phyloP scores from a whole-genome alignment of 2,329 filamentous ascomycete species.

The Aureobasidium sp. region DNA sequence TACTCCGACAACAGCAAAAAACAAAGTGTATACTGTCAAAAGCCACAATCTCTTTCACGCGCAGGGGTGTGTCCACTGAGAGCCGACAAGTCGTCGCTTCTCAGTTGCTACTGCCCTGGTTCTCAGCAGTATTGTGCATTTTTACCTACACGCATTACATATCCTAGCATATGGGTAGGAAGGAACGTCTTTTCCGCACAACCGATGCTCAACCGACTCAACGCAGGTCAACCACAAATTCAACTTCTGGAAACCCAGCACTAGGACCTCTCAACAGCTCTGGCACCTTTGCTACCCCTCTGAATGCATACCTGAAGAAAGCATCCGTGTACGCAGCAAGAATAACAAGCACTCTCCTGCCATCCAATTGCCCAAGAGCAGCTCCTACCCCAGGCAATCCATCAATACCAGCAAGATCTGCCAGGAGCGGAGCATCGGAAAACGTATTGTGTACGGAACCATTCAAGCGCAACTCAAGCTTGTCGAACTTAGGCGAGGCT shows the following conservation, averaged over 20 bases:
- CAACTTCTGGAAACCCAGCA: neutral
- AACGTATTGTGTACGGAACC: neutral
- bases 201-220: neutral
- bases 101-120: too few relatives aligned
- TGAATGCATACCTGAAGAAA: neutral
- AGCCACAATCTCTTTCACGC: too few relatives aligned
- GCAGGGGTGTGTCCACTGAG: too few relatives aligned
- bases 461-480: neutral
- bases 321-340: neutral
- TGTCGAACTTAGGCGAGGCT: neutral
- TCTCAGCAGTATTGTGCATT: too few relatives aligned
- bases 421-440: neutral
- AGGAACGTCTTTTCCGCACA: too few relatives aligned
- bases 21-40: too few relatives aligned
- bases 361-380: neutral
- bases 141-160: too few relatives aligned
- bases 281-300: neutral
- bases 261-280: neutral
- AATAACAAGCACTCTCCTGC: neutral
- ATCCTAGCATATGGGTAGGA: too few relatives aligned
- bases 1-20: too few relatives aligned
- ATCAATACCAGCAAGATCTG: neutral
- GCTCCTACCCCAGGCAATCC: neutral
- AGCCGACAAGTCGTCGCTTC: too few relatives aligned
- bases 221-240: neutral